A percentile compares a stretch with the other conserved stretches of the same genome.
Evolutionary conservation across 768 basidiomycete genomes (phyloP).

Genomic region (Termitomyces sp.): DNA sequence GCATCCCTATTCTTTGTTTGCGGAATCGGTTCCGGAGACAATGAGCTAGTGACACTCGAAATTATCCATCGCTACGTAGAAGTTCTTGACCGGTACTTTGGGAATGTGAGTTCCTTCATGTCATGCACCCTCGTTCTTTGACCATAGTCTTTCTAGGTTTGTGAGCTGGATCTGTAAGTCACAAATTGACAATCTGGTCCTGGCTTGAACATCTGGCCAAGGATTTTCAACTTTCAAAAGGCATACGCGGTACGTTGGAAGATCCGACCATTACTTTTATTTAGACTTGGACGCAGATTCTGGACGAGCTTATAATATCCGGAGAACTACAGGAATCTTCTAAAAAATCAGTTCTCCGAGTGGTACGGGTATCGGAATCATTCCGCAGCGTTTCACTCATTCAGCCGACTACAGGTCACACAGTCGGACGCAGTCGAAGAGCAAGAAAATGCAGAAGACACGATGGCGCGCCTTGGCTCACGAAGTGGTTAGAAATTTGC

Average conservation of each 20-base stretch:
- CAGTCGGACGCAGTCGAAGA: constrained; percentile 82
- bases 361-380: constrained; percentile 24
- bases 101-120: constrained; percentile 59
- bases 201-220: constrained; percentile 22
- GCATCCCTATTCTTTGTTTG: constrained; percentile 95
- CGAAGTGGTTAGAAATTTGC: constrained; percentile 53
- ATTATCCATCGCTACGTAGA: constrained; percentile 94
- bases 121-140: constrained; percentile 1
- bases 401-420: constrained; percentile 53
- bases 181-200: background rate
- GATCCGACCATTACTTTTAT: background rate
- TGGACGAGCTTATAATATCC: constrained; percentile 95
- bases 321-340: constrained; percentile 98
- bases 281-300: constrained; percentile 40
- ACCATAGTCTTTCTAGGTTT: constrained; percentile 49
- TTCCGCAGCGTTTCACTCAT: background rate
- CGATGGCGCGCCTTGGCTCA: constrained; percentile 70
- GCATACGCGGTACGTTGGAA: constrained; percentile 73
- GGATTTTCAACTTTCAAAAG: constrained; percentile 99
- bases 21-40: constrained; percentile 78
- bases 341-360: constrained; percentile 77
- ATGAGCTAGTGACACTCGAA: constrained; percentile 89
- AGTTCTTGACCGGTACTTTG: constrained; percentile 86
- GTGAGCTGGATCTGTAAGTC: constrained; percentile 90
- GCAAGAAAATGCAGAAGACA: constrained; percentile 80